Conservation (phyloP, 305 asterid species). For the Petunia hybrid region DNA sequence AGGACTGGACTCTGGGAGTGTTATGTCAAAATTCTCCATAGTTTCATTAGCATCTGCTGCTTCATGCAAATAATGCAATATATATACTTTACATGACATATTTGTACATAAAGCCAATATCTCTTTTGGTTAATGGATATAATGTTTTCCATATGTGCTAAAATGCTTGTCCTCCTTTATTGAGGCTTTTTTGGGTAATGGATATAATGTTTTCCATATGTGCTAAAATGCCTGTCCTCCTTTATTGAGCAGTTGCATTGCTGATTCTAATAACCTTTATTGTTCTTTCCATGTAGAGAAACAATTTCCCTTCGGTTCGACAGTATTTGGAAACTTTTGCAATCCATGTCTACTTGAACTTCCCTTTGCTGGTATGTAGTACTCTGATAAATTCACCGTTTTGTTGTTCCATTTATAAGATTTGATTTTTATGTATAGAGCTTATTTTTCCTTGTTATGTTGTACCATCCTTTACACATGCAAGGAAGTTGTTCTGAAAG, state of each 20-base stretch:
- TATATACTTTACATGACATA: no score
- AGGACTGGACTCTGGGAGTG: slow-evolving; percentile 1
- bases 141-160: slow-evolving; percentile 17
- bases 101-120: slow-evolving; percentile 26
- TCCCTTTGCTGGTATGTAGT: slow-evolving; percentile 71
- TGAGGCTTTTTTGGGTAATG: no score
- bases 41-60: slow-evolving; percentile 25
- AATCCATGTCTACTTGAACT: slow-evolving; percentile 77
- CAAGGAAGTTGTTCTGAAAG: no score
- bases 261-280: slow-evolving; percentile 35
- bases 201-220: no score
- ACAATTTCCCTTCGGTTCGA: slow-evolving; percentile 94
- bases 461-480: no score
- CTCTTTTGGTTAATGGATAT: neutral
- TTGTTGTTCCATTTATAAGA: slow-evolving; percentile 33
- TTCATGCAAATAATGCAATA: no score
- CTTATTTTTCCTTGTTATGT: no score
- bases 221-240: no score
- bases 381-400: slow-evolving; percentile 34
- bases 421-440: neutral
- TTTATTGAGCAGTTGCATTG: slow-evolving; percentile 16
- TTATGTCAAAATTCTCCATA: neutral
- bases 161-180: no score
- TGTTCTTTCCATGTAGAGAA: slow-evolving; percentile 65
- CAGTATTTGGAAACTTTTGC: slow-evolving; percentile 94